Evolutionary conservation across 2,329 filamentous ascomycete species (phyloP), one percentile per base, ranked within the genome.

Genomic region (Colletotrichum scovillei): DNA sequence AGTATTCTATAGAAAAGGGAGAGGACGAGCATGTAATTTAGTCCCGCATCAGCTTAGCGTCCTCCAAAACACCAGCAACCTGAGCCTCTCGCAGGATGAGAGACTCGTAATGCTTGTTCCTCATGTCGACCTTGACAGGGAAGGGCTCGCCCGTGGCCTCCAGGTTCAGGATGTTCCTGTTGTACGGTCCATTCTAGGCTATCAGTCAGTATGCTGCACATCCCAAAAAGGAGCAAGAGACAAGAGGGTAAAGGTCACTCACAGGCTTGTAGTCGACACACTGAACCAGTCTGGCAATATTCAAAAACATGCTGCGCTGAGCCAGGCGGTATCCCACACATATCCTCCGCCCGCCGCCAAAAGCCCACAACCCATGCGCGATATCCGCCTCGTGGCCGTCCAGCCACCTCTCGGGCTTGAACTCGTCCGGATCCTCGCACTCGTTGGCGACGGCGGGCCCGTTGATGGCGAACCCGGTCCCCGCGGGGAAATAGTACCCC

Each of bases 401-500:
- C 8, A 85, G 72, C 81, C 81, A 84, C n/a, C 82, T 63, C 62
- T 83, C 81, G 0, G 82, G 82, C 38, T 74, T 68, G 57, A 84
- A 83, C 0, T 68, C 69, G 1, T 78, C 75, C 1, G 81, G 78
- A 6, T 81, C 73, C 4, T 80, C 79, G 30, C 76, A 80, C 22
- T 82, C 78, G 19, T 77, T 73, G 38, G 76, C 74, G 67, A 87
- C 84, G 4, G 83, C 80, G 70, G 79, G 80, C 66, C 80, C 80
- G 77, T 79, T 86, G 71, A 84, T 80, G 7, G 83, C 76, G 53
- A 87, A 84, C 8, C 82, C 79, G 1, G 85, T 84, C 26, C 85
- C 86, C 42, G 82, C 82, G 3, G 84, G 83, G 62, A 87, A 85
- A 49, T 77, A 78, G 73, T 85, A 86, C 8, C 83, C 85, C 28